These are phyloP conservation scores for Paraphoma chrysanthemicola DNA, from an alignment of 2,329 filamentous ascomycete species.

Conservation along the genomic window DNA sequence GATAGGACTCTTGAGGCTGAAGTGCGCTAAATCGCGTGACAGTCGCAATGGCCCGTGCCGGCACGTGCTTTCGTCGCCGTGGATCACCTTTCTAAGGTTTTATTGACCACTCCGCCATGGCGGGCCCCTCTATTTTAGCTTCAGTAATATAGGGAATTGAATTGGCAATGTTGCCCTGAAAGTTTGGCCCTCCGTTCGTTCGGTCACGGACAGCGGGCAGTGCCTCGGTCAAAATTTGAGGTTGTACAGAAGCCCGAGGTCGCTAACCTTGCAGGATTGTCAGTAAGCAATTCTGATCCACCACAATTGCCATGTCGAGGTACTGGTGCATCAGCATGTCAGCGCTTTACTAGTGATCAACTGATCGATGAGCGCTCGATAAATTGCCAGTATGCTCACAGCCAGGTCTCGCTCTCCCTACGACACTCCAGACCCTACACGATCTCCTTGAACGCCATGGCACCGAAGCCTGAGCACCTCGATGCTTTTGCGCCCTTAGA, in stretches of 20 bases:
- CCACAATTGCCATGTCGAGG: not conserved
- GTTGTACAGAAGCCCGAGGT: not conserved
- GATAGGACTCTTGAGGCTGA: too few relatives aligned
- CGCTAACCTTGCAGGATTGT: too few relatives aligned
- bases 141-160: too few relatives aligned
- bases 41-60: not conserved
- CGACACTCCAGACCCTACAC: not conserved
- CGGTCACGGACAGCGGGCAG: too few relatives aligned
- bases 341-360: not conserved
- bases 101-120: too few relatives aligned
- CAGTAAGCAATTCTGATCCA: not conserved
- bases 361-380: too few relatives aligned
- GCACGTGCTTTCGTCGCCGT: too few relatives aligned
- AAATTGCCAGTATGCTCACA: not conserved
- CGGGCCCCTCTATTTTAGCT: too few relatives aligned
- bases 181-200: too few relatives aligned
- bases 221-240: not conserved
- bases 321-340: not conserved
- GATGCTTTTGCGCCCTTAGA: slow-evolving; percentile 27
- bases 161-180: too few relatives aligned
- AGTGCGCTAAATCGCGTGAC: not conserved
- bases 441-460: slow-evolving; percentile 5
- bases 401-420: not conserved
- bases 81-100: too few relatives aligned
- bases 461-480: slow-evolving; percentile 13